phyloP scores from a whole-genome alignment of 495 filamentous ascomycete species.

The Xylaria grammica region DNA sequence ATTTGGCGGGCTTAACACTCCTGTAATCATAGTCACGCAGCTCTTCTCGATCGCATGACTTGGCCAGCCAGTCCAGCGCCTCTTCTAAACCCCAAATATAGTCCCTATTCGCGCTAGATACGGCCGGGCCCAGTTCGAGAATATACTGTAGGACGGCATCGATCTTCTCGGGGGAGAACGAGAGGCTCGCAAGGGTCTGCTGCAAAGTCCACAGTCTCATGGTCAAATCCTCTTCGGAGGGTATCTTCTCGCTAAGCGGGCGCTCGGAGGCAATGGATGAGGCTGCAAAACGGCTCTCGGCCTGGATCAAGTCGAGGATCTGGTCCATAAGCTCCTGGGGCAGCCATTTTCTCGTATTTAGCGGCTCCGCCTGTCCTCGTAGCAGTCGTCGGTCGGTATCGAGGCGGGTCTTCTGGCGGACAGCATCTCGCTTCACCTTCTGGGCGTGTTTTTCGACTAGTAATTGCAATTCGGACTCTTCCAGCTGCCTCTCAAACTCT shows the following conservation, averaged over 20 bases:
- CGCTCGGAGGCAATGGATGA: slow-evolving; percentile 48
- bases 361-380: slow-evolving; percentile 69
- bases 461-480: slow-evolving; percentile 79
- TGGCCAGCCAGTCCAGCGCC: slow-evolving; percentile 83
- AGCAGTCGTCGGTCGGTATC: slow-evolving; percentile 81
- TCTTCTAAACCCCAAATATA: slow-evolving; percentile 84
- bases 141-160: slow-evolving; percentile 69
- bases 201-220: slow-evolving; percentile 81
- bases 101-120: slow-evolving; percentile 61
- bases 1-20: slow-evolving; percentile 36
- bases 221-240: slow-evolving; percentile 73
- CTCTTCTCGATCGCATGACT: slow-evolving; percentile 69
- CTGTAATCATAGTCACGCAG: slow-evolving; percentile 70
- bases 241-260: slow-evolving; percentile 45
- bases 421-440: slow-evolving; percentile 69
- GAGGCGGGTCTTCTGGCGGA: slow-evolving; percentile 70
- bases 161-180: slow-evolving; percentile 65
- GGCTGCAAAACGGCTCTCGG: slow-evolving; percentile 55
- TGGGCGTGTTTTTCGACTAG: slow-evolving; percentile 79
- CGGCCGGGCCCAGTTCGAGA: slow-evolving; percentile 60
- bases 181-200: slow-evolving; percentile 64
- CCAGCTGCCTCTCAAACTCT: slow-evolving; percentile 82
- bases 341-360: slow-evolving; percentile 79
- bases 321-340: slow-evolving; percentile 77
- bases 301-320: slow-evolving; percentile 65